phyloP scores from a whole-genome alignment of 768 basidiomycete genomes.

The Chalciporus pseudorubinellus region DNA sequence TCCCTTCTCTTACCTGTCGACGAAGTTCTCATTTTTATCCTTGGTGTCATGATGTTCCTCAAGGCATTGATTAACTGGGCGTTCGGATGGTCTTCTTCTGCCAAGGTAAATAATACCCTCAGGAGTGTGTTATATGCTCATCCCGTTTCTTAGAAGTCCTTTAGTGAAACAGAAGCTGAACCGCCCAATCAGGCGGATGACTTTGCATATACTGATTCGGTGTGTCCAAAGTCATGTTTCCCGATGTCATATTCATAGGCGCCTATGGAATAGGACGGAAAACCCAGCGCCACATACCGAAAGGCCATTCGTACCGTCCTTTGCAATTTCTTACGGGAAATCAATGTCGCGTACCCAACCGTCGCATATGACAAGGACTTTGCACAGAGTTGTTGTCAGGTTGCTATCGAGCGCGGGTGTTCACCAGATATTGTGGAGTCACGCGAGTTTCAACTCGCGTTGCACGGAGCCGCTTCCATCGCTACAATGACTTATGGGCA shows the following conservation, averaged over 20 bases:
- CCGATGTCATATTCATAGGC: neutral
- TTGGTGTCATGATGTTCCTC: neutral
- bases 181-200: neutral
- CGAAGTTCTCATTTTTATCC: neutral
- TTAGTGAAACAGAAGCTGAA: neutral
- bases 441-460: slow-evolving; percentile 3
- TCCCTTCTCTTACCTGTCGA: neutral
- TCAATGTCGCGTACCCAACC: neutral
- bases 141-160: neutral
- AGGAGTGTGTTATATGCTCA: neutral
- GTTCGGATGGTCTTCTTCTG: neutral
- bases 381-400: neutral
- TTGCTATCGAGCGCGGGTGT: slow-evolving; percentile 1
- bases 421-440: neutral
- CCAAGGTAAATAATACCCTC: neutral
- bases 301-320: slow-evolving; percentile 2
- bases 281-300: neutral
- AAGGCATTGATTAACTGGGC: neutral
- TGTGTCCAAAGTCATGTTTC: neutral
- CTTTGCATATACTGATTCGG: neutral
- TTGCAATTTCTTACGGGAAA: slow-evolving; percentile 1
- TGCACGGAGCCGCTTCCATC: slow-evolving; percentile 1
- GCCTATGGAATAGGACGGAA: neutral
- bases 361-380: slow-evolving; percentile 3
- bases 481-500: slow-evolving; percentile 3